Conservation (phyloP, 108 stramenopile species). For the Nitzschia putrida region DNA sequence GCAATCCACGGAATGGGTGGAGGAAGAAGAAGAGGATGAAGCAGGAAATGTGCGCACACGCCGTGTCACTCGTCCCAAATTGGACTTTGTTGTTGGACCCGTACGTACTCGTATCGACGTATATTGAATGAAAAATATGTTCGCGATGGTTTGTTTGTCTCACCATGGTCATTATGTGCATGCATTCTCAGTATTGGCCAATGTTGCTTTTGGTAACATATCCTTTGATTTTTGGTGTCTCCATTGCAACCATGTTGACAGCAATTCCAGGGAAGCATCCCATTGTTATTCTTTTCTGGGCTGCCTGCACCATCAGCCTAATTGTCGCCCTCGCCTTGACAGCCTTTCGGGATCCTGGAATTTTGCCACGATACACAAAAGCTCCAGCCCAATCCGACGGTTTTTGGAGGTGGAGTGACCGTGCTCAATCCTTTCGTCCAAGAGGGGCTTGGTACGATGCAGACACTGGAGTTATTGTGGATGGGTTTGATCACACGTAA, state of each 20-base stretch:
- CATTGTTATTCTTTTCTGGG: constrained; percentile 50
- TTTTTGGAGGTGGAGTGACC: constrained; percentile 81
- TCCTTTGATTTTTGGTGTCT: constrained; percentile 74
- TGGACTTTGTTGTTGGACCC: constrained; percentile 78
- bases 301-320: constrained; percentile 39
- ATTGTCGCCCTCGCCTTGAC: constrained; percentile 50
- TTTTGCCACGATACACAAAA: constrained; percentile 42
- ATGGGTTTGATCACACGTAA: constrained; percentile 91
- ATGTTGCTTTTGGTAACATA: constrained; percentile 85
- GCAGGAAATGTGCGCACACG: constrained; percentile 38
- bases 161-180: not conserved
- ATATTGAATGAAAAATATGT: not conserved
- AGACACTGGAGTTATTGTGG: constrained; percentile 84
- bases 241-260: constrained; percentile 18
- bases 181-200: constrained; percentile 73
- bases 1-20: constrained; percentile 66
- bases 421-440: constrained; percentile 80
- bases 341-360: constrained; percentile 65
- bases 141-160: not conserved
- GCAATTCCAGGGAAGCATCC: constrained; percentile 43
- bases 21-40: constrained; percentile 65
- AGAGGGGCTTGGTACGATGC: constrained; percentile 76
- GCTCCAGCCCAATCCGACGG: constrained; percentile 32
- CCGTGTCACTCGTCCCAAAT: constrained; percentile 39
- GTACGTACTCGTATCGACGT: constrained; percentile 11